These are phyloP conservation scores for Botrytis cinerea DNA, from an alignment of 2,329 filamentous ascomycete genomes.

Conservation along the genomic window DNA sequence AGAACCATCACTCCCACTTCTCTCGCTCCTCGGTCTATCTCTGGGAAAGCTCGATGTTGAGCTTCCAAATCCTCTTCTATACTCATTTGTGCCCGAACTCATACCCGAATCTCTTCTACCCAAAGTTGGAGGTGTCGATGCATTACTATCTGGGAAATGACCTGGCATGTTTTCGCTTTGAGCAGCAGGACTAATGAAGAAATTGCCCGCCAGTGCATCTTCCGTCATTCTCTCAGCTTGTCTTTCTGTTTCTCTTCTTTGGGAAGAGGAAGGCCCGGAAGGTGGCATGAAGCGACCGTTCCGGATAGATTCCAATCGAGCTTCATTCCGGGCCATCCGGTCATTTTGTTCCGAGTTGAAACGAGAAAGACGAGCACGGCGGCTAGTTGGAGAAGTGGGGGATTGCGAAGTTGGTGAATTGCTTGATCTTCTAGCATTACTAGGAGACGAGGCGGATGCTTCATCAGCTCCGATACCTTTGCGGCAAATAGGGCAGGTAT, in stretches of 20 bases:
- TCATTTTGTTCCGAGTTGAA: conserved; percentile 13
- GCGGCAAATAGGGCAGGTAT: conserved; percentile 86
- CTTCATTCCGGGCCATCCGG: conserved; percentile 33
- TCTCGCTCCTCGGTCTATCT: conserved; percentile 32
- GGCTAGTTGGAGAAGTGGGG: conserved; percentile 11
- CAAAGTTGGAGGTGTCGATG: conserved; percentile 4
- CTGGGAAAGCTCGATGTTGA: background rate
- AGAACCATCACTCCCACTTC: conserved; percentile 35
- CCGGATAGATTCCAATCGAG: conserved; percentile 38
- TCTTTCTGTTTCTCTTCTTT: conserved; percentile 9
- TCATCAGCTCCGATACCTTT: conserved; percentile 42
- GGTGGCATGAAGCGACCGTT: conserved; percentile 29
- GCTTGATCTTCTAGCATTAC: conserved; percentile 24
- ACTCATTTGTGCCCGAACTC: conserved; percentile 16
- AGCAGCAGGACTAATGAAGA: background rate
- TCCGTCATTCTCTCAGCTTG: background rate
- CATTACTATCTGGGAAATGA: conserved; percentile 21
- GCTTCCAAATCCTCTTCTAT: background rate
- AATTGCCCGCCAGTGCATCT: background rate
- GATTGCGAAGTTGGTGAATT: conserved; percentile 6
- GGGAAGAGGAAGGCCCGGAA: conserved; percentile 25
- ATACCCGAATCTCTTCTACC: conserved; percentile 30
- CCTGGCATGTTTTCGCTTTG: conserved; percentile 27
- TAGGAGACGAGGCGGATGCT: conserved; percentile 24
- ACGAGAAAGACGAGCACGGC: conserved; percentile 23